These are phyloP conservation scores for Friedmanniomyces simplex DNA, from an alignment of 495 filamentous ascomycete genomes.

Conservation along the genomic window DNA sequence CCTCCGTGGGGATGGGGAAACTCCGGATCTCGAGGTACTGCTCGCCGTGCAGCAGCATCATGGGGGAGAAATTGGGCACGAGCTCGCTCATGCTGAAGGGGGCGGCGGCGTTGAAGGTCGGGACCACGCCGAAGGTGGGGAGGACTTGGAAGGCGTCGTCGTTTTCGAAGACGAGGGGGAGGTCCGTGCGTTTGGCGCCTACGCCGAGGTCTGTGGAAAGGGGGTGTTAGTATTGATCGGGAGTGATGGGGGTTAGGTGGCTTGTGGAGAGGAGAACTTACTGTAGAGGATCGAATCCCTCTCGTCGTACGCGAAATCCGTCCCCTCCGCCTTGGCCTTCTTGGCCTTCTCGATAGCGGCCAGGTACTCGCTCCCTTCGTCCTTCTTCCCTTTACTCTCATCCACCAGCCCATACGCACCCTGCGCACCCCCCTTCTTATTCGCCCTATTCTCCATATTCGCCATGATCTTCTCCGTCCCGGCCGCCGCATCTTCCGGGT, in stretches of 20 bases:
- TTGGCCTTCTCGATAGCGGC: constrained; percentile 69
- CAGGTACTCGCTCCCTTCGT: constrained; percentile 36
- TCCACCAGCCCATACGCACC: constrained; percentile 1
- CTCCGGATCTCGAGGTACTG: constrained; percentile 95
- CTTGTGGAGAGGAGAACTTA: constrained; percentile 20
- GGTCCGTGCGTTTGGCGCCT: constrained; percentile 85
- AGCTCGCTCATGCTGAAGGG: constrained; percentile 76
- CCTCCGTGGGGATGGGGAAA: constrained; percentile 86
- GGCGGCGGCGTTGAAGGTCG: constrained; percentile 71
- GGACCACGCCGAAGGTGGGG: constrained; percentile 90
- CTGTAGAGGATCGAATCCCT: constrained; percentile 87
- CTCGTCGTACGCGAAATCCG: constrained; percentile 72
- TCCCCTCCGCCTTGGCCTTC: constrained; percentile 57
- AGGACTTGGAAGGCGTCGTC: constrained; percentile 82
- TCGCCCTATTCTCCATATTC: constrained; percentile 66
- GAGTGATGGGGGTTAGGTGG: too few species aligned
- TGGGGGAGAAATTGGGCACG: constrained; percentile 89
- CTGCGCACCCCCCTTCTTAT: constrained; percentile 14
- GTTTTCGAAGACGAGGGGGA: constrained; percentile 82
- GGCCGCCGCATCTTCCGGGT: constrained; percentile 69
- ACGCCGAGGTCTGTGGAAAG: constrained; percentile 57
- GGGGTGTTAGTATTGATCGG: neutral
- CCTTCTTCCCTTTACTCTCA: constrained; percentile 25
- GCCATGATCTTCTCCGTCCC: constrained; percentile 81
- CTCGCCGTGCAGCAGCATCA: constrained; percentile 99